These are phyloP conservation scores for Candida methanosorbosa DNA, from an alignment of 805 yeast species.

Conservation along the genomic window DNA sequence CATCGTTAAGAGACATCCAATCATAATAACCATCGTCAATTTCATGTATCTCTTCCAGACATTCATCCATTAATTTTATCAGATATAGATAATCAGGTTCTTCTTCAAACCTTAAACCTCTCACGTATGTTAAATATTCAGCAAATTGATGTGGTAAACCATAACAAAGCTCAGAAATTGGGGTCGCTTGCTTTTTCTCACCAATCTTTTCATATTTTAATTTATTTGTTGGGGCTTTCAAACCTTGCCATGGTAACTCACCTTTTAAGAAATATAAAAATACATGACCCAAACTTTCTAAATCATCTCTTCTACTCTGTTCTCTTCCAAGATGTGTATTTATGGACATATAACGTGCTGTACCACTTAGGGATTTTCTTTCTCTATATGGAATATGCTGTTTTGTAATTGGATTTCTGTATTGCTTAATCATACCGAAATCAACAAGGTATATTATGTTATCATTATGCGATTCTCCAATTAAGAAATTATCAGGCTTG, in stretches of 20 bases:
- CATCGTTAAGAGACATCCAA: conserved; percentile 75
- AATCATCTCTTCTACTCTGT: conserved; percentile 75
- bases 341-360: conserved; percentile 83
- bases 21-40: conserved; percentile 64
- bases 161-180: conserved; percentile 51
- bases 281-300: conserved; percentile 76
- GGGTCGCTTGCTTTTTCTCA: conserved; percentile 65
- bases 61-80: conserved; percentile 50
- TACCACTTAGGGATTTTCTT: conserved; percentile 71
- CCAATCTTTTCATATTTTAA: conserved; percentile 80
- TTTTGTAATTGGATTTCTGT: conserved; percentile 70
- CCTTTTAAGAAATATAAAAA: conserved; percentile 74
- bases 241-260: conserved; percentile 84
- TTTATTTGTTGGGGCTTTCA: conserved; percentile 80
- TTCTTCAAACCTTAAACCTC: conserved; percentile 67
- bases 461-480: conserved; percentile 47
- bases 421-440: conserved; percentile 84
- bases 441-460: conserved; percentile 69
- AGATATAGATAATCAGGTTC: conserved; percentile 71
- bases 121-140: conserved; percentile 59
- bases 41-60: conserved; percentile 48
- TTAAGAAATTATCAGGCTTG: conserved; percentile 75
- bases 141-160: conserved; percentile 69
- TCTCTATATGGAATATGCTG: conserved; percentile 80
- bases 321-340: conserved; percentile 84